Conservation (phyloP, 108 stramenopile species). For the Nitzschia putrida region DNA sequence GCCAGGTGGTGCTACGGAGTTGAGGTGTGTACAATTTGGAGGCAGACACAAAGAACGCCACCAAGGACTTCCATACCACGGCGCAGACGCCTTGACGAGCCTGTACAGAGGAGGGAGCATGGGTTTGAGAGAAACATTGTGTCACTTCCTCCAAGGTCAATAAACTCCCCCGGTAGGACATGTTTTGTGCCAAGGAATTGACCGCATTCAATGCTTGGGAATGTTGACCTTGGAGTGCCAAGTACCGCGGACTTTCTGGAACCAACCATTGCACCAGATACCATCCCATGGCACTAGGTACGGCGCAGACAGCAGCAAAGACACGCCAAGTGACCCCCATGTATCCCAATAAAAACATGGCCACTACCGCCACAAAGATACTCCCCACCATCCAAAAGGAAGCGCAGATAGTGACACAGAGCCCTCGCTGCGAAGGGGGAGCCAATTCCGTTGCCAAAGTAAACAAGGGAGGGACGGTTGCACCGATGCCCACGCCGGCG, state of each 20-base stretch:
- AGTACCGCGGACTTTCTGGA: slow-evolving; percentile 77
- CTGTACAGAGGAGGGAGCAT: not conserved
- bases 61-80: slow-evolving; percentile 2
- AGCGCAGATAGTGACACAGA: slow-evolving; percentile 68
- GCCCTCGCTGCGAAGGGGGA: slow-evolving; percentile 66
- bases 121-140: slow-evolving; percentile 23
- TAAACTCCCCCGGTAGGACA: slow-evolving; percentile 18
- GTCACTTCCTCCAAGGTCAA: slow-evolving; percentile 48
- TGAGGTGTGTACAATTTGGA: slow-evolving; percentile 51
- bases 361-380: slow-evolving; percentile 69
- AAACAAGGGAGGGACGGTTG: slow-evolving; percentile 76
- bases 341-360: slow-evolving; percentile 56
- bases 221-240: slow-evolving; percentile 47
- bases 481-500: slow-evolving; percentile 74
- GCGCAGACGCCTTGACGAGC: not conserved
- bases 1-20: slow-evolving; percentile 56
- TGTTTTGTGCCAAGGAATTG: slow-evolving; percentile 47
- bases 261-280: slow-evolving; percentile 54
- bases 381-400: slow-evolving; percentile 88
- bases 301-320: slow-evolving; percentile 65
- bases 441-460: slow-evolving; percentile 72
- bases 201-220: slow-evolving; percentile 52
- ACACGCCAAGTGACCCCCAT: slow-evolving; percentile 56
- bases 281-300: slow-evolving; percentile 68
- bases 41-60: slow-evolving; percentile 37